Evolutionary conservation across 2,329 filamentous ascomycete species (phyloP).

Genomic region (Colletotrichum sp.): DNA sequence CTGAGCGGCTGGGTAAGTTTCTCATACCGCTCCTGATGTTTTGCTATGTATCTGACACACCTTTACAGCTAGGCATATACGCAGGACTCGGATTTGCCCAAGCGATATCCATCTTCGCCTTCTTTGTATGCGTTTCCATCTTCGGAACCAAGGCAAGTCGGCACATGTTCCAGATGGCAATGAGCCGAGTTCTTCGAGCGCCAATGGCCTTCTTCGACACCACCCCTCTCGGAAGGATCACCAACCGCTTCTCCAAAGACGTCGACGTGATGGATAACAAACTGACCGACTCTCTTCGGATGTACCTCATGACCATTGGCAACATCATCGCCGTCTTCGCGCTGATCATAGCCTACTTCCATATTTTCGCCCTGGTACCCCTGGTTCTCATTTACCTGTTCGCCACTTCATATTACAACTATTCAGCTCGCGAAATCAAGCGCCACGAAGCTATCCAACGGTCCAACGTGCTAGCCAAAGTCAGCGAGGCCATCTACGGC

Average conservation of each 20-base stretch:
- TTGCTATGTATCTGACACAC: neutral
- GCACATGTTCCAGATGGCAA: slow-evolving; percentile 78
- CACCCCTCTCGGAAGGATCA: slow-evolving; percentile 93
- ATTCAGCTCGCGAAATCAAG: slow-evolving; percentile 92
- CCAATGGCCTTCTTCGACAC: slow-evolving; percentile 94
- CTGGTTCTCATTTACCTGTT: slow-evolving; percentile 80
- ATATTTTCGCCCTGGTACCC: slow-evolving; percentile 75
- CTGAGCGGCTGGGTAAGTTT: neutral
- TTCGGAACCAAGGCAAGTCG: slow-evolving; percentile 83
- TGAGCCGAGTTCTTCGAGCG: slow-evolving; percentile 72
- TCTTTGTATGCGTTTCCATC: slow-evolving; percentile 78
- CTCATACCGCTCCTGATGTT: neutral
- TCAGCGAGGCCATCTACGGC: slow-evolving; percentile 84
- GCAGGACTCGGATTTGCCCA: slow-evolving; percentile 75
- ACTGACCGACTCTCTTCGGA: slow-evolving; percentile 84
- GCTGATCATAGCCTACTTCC: slow-evolving; percentile 89
- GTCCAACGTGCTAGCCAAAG: slow-evolving; percentile 86
- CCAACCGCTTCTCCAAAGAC: slow-evolving; percentile 93
- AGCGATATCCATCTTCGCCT: slow-evolving; percentile 77
- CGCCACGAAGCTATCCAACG: slow-evolving; percentile 88
- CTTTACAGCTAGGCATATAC: slow-evolving; percentile 57
- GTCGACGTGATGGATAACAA: slow-evolving; percentile 97
- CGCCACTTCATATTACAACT: slow-evolving; percentile 83
- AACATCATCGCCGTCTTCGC: slow-evolving; percentile 84
- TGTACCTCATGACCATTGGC: slow-evolving; percentile 85